Conservation (phyloP, 2,329 filamentous ascomycete species). For the Pseudogymnoascus sp. region DNA sequence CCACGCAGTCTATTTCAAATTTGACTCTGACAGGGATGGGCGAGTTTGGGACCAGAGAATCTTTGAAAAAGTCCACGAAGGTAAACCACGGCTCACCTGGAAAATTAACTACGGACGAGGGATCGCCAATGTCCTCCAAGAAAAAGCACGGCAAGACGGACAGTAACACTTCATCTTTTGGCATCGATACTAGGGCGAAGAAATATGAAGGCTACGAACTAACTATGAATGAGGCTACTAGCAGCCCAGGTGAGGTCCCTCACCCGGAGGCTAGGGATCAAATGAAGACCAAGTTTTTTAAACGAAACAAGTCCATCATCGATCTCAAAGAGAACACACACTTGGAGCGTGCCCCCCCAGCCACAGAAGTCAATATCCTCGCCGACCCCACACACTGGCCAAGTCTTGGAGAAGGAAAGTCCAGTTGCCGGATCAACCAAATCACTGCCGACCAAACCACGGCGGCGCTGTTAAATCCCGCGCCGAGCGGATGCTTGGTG, state of each 20-base stretch:
- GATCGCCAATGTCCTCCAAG: neutral
- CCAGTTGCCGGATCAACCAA: neutral
- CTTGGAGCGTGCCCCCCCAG: neutral
- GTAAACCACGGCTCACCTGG: neutral
- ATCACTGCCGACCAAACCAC: neutral
- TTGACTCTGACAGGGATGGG: neutral
- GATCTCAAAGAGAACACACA: slow-evolving; percentile 6
- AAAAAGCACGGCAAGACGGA: neutral
- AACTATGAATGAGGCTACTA: neutral
- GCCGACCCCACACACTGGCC: slow-evolving; percentile 7
- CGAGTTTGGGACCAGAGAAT: neutral
- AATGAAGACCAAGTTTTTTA: neutral
- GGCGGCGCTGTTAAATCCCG: neutral
- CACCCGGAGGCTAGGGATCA: neutral
- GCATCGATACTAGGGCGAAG: neutral
- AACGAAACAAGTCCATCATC: neutral
- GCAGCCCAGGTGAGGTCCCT: neutral
- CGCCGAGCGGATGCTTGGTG: neutral
- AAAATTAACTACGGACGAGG: neutral
- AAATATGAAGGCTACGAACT: slow-evolving; percentile 3
- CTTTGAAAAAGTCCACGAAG: neutral
- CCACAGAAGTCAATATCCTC: neutral
- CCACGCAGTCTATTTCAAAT: neutral
- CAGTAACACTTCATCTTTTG: slow-evolving; percentile 1
- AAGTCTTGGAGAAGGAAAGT: slow-evolving; percentile 3